A percentile compares a stretch with the other conserved stretches of the same genome.
Evolutionary conservation across 108 stramenopile species (phyloP).

Genomic region (Asterionellopsis glacialis): DNA sequence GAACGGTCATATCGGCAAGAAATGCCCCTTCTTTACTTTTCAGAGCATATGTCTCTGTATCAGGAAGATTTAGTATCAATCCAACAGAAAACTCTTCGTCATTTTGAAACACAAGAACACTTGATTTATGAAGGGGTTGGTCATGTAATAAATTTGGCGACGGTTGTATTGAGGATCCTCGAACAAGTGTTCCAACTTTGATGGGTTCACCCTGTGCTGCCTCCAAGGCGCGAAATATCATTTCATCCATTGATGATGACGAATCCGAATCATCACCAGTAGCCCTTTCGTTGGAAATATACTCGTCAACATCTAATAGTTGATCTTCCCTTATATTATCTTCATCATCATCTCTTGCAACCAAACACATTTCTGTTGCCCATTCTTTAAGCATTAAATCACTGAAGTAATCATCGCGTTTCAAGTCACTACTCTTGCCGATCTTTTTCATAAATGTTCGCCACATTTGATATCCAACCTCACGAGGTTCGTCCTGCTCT

Average conservation of each 20-base stretch:
- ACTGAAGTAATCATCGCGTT: slow-evolving; percentile 22
- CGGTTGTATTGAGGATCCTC: slow-evolving; percentile 2
- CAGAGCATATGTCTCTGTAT: too few relatives aligned
- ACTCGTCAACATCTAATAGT: slow-evolving; percentile 4
- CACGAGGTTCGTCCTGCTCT: slow-evolving; percentile 26
- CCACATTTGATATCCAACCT: slow-evolving; percentile 55
- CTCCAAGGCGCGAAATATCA: slow-evolving; percentile 19
- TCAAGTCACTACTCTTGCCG: slow-evolving; percentile 14
- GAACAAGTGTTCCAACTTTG: slow-evolving; percentile 13
- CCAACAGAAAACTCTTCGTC: too few relatives aligned
- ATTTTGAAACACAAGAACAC: too few relatives aligned
- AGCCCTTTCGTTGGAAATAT: background rate
- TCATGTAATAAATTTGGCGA: slow-evolving; percentile 44
- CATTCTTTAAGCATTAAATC: slow-evolving; percentile 61
- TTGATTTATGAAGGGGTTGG: slow-evolving; percentile 60
- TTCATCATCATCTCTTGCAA: slow-evolving; percentile 13
- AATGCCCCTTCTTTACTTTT: too few relatives aligned
- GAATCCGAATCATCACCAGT: slow-evolving; percentile 11
- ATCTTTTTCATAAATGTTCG: slow-evolving; percentile 27
- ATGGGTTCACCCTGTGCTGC: slow-evolving; percentile 9
- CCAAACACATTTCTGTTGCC: slow-evolving; percentile 29
- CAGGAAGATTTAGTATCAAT: too few relatives aligned
- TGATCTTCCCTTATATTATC: too few relatives aligned
- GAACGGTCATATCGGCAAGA: too few relatives aligned
- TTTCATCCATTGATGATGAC: too few relatives aligned